Conservation (phyloP, 2,329 filamentous ascomycete genomes). For the Lecanicillium sp. region DNA sequence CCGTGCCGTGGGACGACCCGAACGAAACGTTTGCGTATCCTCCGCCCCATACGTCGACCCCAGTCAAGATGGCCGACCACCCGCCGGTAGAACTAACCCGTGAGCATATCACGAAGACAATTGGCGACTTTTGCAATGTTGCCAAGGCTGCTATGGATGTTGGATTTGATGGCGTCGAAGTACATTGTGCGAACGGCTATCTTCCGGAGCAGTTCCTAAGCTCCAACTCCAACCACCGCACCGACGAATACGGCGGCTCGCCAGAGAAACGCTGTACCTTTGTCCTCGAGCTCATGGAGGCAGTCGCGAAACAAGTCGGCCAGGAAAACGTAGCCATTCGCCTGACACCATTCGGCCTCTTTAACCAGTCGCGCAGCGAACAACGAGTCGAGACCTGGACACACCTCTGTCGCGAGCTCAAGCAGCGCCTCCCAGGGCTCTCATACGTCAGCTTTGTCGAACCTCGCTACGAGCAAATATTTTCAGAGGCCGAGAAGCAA, state of each 20-base stretch:
- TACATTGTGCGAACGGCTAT: slow-evolving; percentile 33
- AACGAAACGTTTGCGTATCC: slow-evolving; percentile 32
- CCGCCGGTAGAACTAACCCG: slow-evolving; percentile 26
- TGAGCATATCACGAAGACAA: slow-evolving; percentile 30
- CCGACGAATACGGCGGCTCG: slow-evolving; percentile 26
- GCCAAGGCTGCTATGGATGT: slow-evolving; percentile 40
- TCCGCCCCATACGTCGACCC: slow-evolving; percentile 23
- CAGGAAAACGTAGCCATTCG: slow-evolving; percentile 36
- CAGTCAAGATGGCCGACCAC: slow-evolving; percentile 27
- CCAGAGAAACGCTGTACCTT: slow-evolving; percentile 36
- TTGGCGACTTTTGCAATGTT: slow-evolving; percentile 20
- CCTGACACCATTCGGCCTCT: slow-evolving; percentile 40
- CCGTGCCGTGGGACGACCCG: slow-evolving; percentile 36
- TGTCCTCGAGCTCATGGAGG: slow-evolving; percentile 44
- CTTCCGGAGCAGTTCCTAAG: slow-evolving; percentile 31
- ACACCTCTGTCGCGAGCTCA: slow-evolving; percentile 39
- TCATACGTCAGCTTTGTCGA: slow-evolving; percentile 50
- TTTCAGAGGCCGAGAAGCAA: slow-evolving; percentile 39
- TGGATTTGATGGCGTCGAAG: slow-evolving; percentile 39
- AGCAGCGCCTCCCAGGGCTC: slow-evolving; percentile 32
- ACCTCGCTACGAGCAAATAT: slow-evolving; percentile 46
- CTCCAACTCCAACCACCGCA: slow-evolving; percentile 27
- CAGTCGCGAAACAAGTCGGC: slow-evolving; percentile 33
- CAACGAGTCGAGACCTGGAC: slow-evolving; percentile 47
- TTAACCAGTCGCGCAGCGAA: slow-evolving; percentile 41